Evolutionary conservation across 495 filamentous ascomycete genomes (phyloP).

Genomic region (Hypoxylon subgilvum): DNA sequence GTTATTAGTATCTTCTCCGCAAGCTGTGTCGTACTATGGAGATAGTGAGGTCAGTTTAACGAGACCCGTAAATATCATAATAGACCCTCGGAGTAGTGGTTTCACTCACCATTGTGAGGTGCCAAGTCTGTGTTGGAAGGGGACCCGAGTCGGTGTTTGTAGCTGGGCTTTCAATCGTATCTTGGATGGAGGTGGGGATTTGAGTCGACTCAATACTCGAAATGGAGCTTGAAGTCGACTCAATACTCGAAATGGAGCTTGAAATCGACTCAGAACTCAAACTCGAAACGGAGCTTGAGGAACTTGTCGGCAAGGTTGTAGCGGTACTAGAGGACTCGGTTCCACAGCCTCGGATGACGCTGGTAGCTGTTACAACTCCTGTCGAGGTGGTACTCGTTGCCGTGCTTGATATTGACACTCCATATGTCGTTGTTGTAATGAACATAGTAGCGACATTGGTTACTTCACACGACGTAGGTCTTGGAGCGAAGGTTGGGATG

Average conservation of each 20-base stretch:
- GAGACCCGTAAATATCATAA: background rate
- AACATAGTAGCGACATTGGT: background rate
- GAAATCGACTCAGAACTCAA: no score
- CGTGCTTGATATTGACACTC: background rate
- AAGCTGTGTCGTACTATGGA: background rate
- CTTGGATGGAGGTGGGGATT: no score
- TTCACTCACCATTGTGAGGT: constrained; percentile 5
- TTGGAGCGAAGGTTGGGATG: background rate
- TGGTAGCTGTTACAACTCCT: background rate
- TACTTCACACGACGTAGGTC: constrained; percentile 3
- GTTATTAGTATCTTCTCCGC: background rate
- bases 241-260: no score
- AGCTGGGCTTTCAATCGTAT: constrained; percentile 61
- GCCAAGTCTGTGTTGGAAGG: constrained; percentile 59
- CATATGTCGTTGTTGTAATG: constrained; percentile 3
- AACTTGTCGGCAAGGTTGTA: no score
- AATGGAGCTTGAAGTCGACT: no score
- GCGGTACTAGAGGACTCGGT: no score
- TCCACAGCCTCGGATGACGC: constrained; percentile 4
- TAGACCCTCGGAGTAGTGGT: background rate
- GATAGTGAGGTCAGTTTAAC: background rate
- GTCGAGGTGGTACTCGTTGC: background rate
- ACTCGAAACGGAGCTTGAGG: no score
- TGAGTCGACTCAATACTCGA: no score
- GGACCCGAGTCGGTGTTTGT: constrained; percentile 74